These are phyloP conservation scores for Clonostachys chloroleuca DNA, from an alignment of 2,329 filamentous ascomycete genomes.

Conservation along the genomic window DNA sequence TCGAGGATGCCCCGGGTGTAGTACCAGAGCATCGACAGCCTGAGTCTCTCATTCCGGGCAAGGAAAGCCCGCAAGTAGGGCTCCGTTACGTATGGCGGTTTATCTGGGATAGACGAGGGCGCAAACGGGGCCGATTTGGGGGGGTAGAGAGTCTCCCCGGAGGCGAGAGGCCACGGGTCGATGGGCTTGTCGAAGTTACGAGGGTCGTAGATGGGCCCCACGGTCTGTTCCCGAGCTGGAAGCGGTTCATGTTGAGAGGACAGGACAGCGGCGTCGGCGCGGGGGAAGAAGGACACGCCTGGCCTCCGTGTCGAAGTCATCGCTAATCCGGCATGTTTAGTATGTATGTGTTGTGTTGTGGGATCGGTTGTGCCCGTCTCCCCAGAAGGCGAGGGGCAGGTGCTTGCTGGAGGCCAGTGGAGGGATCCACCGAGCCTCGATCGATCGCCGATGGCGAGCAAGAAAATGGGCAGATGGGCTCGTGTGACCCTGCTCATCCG, in stretches of 20 bases:
- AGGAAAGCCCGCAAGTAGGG: slow-evolving; percentile 14
- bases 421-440: too few species aligned
- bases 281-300: slow-evolving; percentile 12
- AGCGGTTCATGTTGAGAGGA: slow-evolving; percentile 6
- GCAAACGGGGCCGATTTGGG: not conserved
- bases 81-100: not conserved
- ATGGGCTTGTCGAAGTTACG: not conserved
- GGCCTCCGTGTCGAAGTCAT: too few species aligned
- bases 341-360: too few species aligned
- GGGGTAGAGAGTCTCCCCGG: not conserved
- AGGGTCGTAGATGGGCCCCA: not conserved
- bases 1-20: slow-evolving; percentile 31
- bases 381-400: too few species aligned
- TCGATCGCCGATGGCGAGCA: too few species aligned
- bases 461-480: too few species aligned
- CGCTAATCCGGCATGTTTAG: too few species aligned
- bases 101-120: not conserved
- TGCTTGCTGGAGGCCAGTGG: too few species aligned
- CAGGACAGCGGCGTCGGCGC: slow-evolving; percentile 14
- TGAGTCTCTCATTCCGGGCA: slow-evolving; percentile 18
- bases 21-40: slow-evolving; percentile 33
- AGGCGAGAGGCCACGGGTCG: not conserved
- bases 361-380: too few species aligned
- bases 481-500: too few species aligned
- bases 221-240: not conserved